phyloP scores from a whole-genome alignment of 305 asterid species.

The Caryopteris hybrid region DNA sequence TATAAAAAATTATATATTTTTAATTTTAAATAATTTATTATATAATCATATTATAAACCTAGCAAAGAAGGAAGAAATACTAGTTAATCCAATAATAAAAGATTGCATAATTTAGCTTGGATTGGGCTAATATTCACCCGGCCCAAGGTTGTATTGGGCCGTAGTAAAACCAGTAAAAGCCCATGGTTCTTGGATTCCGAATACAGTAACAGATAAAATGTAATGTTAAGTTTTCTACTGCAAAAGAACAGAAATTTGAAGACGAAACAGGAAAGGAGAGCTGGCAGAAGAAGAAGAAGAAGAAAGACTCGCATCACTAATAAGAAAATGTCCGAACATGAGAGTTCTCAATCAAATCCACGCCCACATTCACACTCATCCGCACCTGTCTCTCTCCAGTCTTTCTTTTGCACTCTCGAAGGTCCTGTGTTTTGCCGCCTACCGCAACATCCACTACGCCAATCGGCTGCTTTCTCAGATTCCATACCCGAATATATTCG shows the following conservation, averaged over 20 bases:
- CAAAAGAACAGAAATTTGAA: not conserved
- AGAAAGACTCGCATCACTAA: conserved; percentile 40
- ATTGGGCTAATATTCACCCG: no score
- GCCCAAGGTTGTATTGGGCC: no score
- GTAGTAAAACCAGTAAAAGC: no score
- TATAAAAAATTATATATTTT: no score
- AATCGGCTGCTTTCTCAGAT: conserved; percentile 37
- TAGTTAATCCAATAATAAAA: no score
- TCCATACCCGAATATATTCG: conserved; percentile 45
- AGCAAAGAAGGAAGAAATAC: no score
- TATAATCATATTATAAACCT: no score
- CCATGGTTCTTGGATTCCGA: no score
- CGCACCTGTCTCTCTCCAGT: conserved; percentile 30
- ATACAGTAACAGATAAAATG: no score
- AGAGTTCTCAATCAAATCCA: conserved; percentile 62
- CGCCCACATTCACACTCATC: conserved; percentile 48
- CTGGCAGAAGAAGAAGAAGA: conserved; percentile 59
- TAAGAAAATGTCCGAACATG: conserved; percentile 61
- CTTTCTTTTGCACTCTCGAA: conserved; percentile 49
- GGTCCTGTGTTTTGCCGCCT: conserved; percentile 58
- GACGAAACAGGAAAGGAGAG: conserved; percentile 9
- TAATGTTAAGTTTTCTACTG: no score
- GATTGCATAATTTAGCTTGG: no score
- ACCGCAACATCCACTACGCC: conserved; percentile 51
- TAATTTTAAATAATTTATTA: no score